Evolutionary conservation across 768 basidiomycete genomes (phyloP).

Genomic region (Lentinus tigrinus): DNA sequence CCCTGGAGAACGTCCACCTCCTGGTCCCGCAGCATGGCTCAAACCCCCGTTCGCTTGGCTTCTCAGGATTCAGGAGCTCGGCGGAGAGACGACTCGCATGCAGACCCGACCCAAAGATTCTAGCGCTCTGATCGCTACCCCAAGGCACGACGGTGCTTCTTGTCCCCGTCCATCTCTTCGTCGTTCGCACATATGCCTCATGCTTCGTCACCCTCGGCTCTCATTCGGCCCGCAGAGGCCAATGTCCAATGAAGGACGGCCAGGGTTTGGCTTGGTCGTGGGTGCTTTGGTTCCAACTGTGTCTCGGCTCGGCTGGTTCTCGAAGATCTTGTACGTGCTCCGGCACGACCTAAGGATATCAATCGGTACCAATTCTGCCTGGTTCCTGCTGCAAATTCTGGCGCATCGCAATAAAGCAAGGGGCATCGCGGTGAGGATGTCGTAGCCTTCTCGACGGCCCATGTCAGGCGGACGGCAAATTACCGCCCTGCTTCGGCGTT

Average conservation of each 20-base stretch:
- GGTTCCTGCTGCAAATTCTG: background rate
- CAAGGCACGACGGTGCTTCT: background rate
- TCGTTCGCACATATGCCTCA: background rate
- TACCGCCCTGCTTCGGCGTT: too few relatives aligned
- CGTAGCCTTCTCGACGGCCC: too few relatives aligned
- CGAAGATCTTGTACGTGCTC: background rate
- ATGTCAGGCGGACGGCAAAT: too few relatives aligned
- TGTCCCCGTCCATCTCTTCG: background rate
- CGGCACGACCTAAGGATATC: background rate
- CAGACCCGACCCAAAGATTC: background rate
- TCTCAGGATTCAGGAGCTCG: background rate
- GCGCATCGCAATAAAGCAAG: background rate
- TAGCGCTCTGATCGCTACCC: background rate
- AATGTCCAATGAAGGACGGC: background rate
- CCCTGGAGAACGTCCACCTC: background rate
- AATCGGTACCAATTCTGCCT: background rate
- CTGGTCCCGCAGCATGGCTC: background rate
- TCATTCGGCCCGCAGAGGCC: background rate
- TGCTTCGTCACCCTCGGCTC: background rate
- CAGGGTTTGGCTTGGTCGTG: background rate
- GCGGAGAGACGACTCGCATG: background rate
- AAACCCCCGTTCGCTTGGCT: background rate
- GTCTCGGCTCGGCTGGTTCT: background rate
- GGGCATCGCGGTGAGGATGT: too few relatives aligned
- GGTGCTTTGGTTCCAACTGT: background rate